phyloP scores from a whole-genome alignment of 345 rosid species.

The Populus davidiana region DNA sequence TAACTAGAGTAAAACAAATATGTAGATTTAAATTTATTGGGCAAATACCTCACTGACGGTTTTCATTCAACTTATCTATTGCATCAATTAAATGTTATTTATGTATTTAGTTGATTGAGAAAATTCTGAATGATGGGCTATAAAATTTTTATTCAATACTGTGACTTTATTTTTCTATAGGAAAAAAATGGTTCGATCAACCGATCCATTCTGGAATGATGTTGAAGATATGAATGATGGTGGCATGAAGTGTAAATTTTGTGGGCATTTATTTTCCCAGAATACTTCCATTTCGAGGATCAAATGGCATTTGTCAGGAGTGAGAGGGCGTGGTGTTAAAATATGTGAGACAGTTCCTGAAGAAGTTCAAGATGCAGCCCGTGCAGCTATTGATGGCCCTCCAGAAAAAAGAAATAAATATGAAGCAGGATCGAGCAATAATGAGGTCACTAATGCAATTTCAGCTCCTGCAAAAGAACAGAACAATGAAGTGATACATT shows the following conservation, averaged over 20 bases:
- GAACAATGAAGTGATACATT: neutral
- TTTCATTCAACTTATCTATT: no score
- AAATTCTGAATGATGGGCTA: no score
- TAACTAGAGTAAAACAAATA: no score
- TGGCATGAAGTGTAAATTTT: neutral
- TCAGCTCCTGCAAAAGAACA: neutral
- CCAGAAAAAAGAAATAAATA: neutral
- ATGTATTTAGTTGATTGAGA: no score
- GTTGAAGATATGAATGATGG: neutral
- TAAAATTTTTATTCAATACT: neutral
- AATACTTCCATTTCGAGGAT: neutral
- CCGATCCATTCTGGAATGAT: constrained; percentile 10
- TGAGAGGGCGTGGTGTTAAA: neutral
- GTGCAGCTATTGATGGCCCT: neutral
- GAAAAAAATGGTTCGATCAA: no score
- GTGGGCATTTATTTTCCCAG: neutral
- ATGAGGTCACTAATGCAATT: neutral
- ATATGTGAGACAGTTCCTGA: constrained; percentile 2
- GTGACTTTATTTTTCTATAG: no score
- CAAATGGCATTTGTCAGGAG: constrained; percentile 13
- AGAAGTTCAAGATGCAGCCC: neutral
- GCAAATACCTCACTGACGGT: no score
- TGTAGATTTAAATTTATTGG: no score
- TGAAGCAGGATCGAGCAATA: constrained; percentile 3
- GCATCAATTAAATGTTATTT: no score